Base-by-base conservation (phyloP, 2,329 filamentous ascomycete species). In the Biscogniauxia marginata region DNA sequence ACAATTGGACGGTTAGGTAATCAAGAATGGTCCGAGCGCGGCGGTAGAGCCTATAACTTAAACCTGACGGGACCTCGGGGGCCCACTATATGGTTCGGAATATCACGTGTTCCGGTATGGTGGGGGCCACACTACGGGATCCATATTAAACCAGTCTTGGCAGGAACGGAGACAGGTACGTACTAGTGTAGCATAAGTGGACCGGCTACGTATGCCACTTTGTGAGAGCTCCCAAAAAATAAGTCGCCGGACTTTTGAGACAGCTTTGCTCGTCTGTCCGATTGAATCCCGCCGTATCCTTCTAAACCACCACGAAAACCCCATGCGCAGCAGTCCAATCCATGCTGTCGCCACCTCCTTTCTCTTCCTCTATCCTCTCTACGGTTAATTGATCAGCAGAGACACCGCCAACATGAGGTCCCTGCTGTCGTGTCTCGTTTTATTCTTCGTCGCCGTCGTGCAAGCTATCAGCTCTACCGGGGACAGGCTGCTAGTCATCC, bases 391-490 rank as follows among this genome's bases (percentile, higher is more conserved):
- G 55, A 56, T 34, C 53, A 16, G n/a, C 20, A 23, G 19, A 34
- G 52, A 51, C 53, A 19, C 39, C 51, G 52, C 63, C 71, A 85
- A 71, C 64, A 95, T 96, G 91, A 84, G 85, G 83, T 89, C 87
- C 79, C 76, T 88, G 71, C 74, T 89, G 76, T 87, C 88, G 67
- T 80, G 90, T 70, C 76, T 91, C 63, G 74, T 91, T 59, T 77
- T 92, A 67, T 79, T 85, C 62, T 80, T 90, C 61, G 77, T 84
- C 61, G 82, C 87, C 69, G 78, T 85, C 56, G 89, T 85, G 64
- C 84, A 88, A 73, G 92, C 92, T 55, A 77, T 89, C 68, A 96
- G 93, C 78, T 88, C 87, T 61, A 82, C 85, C 49, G 95, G 93
- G 58, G 84, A 84, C 74, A 84, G 91, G 71, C 76, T 98, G 74